A percentile compares a stretch with the other conserved stretches of the same genome.
Conservation (phyloP, 78 protist species). For the Dictyostelium purpureum region DNA sequence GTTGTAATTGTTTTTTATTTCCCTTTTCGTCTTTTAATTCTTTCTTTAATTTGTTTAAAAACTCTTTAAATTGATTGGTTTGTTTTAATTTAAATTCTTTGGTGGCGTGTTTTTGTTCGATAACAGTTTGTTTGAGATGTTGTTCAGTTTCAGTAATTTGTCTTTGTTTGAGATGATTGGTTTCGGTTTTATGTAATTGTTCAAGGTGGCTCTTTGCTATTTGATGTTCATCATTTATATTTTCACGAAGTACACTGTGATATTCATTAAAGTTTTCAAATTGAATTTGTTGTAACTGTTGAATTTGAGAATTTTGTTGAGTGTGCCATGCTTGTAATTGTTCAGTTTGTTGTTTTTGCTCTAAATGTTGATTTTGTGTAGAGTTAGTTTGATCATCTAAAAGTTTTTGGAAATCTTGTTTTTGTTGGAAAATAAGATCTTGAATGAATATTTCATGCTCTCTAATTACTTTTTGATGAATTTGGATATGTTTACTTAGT, state of each 20-base stretch:
- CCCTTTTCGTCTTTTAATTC: slow-evolving; percentile 69
- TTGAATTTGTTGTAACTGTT: slow-evolving; percentile 15
- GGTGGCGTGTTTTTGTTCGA: slow-evolving; percentile 28
- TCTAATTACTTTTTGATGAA: slow-evolving; percentile 62
- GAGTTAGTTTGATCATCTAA: slow-evolving; percentile 31
- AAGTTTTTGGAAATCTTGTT: slow-evolving; percentile 68
- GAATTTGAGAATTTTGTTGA: slow-evolving; percentile 44
- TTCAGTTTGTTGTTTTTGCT: slow-evolving; percentile 62
- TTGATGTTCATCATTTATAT: slow-evolving; percentile 45
- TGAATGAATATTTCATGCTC: slow-evolving; percentile 31
- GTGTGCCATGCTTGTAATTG: slow-evolving; percentile 60
- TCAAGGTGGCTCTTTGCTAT: slow-evolving; percentile 38
- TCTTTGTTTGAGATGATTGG: slow-evolving; percentile 40
- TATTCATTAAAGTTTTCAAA: slow-evolving; percentile 57
- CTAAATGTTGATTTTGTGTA: slow-evolving; percentile 8
- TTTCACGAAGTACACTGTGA: background rate
- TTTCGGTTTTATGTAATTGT: slow-evolving; percentile 19
- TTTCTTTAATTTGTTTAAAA: slow-evolving; percentile 53
- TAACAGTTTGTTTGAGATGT: slow-evolving; percentile 51
- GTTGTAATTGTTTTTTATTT: slow-evolving; percentile 58
- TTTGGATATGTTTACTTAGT: slow-evolving; percentile 53
- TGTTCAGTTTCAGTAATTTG: slow-evolving; percentile 70
- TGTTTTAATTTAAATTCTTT: slow-evolving; percentile 54
- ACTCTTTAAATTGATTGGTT: slow-evolving; percentile 53
- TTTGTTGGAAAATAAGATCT: slow-evolving; percentile 58